A percentile compares a stretch with the other conserved stretches of the same genome.
Evolutionary conservation across 768 basidiomycete genomes (phyloP).

Genomic region (Suillus decipiens): DNA sequence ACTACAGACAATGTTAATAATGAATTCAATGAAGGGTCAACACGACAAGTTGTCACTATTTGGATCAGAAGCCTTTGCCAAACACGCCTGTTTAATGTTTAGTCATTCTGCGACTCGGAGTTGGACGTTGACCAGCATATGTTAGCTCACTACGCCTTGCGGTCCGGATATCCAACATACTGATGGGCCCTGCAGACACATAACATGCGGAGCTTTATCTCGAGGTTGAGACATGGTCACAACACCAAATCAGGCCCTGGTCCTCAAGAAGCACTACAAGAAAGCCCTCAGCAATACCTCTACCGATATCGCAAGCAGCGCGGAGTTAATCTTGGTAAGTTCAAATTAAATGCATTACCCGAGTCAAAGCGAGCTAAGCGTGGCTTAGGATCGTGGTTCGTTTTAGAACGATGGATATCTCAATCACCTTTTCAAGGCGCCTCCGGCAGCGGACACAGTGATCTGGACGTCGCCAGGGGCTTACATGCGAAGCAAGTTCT

Average conservation of each 20-base stretch:
- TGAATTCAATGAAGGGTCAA: background rate
- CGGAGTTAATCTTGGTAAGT: constrained; percentile 80
- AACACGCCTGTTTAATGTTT: constrained; percentile 3
- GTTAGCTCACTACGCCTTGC: background rate
- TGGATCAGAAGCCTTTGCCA: constrained; percentile 9
- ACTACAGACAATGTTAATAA: background rate
- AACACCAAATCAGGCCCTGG: background rate
- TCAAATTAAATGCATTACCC: constrained; percentile 7
- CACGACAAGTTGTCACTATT: too few relatives aligned
- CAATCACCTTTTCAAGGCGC: constrained; percentile 59
- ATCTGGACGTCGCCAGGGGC: constrained; percentile 69
- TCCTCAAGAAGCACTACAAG: background rate
- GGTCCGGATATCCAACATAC: background rate
- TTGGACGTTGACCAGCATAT: background rate
- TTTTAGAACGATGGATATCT: constrained; percentile 76
- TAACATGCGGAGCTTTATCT: background rate
- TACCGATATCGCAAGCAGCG: constrained; percentile 71
- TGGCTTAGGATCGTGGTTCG: constrained; percentile 70
- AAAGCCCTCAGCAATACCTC: constrained; percentile 20
- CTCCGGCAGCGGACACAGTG: constrained; percentile 57
- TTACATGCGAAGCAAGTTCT: constrained; percentile 42
- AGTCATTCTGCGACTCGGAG: background rate
- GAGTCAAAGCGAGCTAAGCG: constrained; percentile 11
- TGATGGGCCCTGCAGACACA: background rate
- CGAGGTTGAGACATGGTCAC: background rate